Percentiles rank a stretch among this genome's conserved stretches.
These are phyloP conservation scores for Arctium minus DNA, from an alignment of 129 eudicot species.

Conservation along the genomic window DNA sequence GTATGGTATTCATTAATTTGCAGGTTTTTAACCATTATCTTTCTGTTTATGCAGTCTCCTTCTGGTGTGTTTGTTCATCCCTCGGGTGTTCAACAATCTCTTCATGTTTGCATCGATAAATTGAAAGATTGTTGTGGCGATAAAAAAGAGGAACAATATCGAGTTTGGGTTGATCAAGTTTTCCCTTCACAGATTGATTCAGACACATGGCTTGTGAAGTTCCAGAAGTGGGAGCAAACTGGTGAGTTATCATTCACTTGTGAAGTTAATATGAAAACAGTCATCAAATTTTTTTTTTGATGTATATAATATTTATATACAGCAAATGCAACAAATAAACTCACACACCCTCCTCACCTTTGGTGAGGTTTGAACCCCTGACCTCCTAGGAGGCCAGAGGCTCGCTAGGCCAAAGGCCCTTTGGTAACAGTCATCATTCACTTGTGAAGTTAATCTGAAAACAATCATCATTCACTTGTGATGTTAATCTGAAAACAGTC, in stretches of 20 bases:
- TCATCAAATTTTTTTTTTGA: background rate
- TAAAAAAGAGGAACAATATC: slow-evolving; percentile 60
- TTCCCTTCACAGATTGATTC: slow-evolving; percentile 55
- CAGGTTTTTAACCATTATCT: background rate
- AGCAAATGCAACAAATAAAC: no score
- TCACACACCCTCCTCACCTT: no score
- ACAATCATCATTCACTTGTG: background rate
- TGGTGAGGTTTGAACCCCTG: no score
- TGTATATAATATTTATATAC: no score
- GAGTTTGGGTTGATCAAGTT: slow-evolving; percentile 94
- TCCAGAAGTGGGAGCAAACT: slow-evolving; percentile 82
- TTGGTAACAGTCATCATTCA: background rate
- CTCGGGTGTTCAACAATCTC: slow-evolving; percentile 59
- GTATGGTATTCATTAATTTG: background rate
- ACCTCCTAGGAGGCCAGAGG: no score
- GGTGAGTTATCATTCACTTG: slow-evolving; percentile 44
- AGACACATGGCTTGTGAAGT: slow-evolving; percentile 74
- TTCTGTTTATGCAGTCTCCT: slow-evolving; percentile 42
- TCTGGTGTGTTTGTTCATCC: slow-evolving; percentile 65
- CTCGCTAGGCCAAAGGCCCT: no score
- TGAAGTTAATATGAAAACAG: background rate
- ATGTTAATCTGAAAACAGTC: background rate
- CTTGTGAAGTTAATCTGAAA: background rate
- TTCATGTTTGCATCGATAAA: slow-evolving; percentile 51
- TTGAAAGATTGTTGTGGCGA: slow-evolving; percentile 63